phyloP scores from a whole-genome alignment of 371 early-diverging fungal genomes.

The Syncephalastrum contaminatum region DNA sequence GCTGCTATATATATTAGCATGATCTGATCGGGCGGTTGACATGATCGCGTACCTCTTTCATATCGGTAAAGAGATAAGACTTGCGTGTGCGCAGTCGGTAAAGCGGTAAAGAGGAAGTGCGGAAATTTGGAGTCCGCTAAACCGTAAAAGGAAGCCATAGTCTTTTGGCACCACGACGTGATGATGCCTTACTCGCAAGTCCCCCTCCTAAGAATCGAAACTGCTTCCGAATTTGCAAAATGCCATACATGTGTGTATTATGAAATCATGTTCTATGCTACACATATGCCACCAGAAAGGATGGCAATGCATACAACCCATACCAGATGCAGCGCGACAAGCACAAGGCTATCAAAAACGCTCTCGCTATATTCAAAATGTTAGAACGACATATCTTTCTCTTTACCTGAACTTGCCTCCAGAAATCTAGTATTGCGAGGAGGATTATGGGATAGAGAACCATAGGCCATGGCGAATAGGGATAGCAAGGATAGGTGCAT shows the following conservation, averaged over 20 bases:
- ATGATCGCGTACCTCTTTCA: too few relatives aligned
- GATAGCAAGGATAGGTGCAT: constrained; percentile 43
- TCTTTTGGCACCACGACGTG: too few relatives aligned
- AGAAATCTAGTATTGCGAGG: constrained; percentile 43
- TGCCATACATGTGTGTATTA: not conserved
- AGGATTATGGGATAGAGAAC: constrained; percentile 37
- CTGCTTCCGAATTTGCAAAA: too few relatives aligned
- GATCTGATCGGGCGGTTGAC: too few relatives aligned
- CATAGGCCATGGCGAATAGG: constrained; percentile 32
- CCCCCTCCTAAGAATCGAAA: too few relatives aligned
- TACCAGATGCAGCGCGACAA: constrained; percentile 17
- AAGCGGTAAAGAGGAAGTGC: too few relatives aligned
- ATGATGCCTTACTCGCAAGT: too few relatives aligned
- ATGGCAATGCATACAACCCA: constrained; percentile 22
- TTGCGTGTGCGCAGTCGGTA: too few relatives aligned
- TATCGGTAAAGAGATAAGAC: too few relatives aligned
- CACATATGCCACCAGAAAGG: constrained; percentile 16
- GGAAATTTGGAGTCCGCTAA: too few relatives aligned
- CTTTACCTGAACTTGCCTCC: constrained; percentile 23
- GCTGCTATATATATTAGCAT: too few relatives aligned
- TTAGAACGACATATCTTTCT: not conserved
- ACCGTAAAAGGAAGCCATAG: too few relatives aligned
- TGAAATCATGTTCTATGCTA: constrained; percentile 5
- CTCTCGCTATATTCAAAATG: constrained; percentile 8
- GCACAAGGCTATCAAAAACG: constrained; percentile 18